phyloP scores from a whole-genome alignment of 1,139 yeast species.

The Martiniozyma asiatica region DNA sequence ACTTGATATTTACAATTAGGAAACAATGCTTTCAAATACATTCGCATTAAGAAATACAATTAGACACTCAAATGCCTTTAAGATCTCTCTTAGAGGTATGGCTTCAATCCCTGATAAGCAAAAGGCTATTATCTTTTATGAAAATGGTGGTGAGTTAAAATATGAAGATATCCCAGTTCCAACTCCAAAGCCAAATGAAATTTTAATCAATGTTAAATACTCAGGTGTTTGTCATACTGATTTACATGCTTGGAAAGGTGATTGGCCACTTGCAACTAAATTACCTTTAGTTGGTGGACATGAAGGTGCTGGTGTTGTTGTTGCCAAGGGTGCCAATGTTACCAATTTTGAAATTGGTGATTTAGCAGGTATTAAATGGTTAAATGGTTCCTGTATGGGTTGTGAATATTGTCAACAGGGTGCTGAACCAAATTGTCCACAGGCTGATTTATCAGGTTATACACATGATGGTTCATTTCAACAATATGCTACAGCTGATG shows the following conservation, averaged over 20 bases:
- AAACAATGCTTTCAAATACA: too few relatives aligned
- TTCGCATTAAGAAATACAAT: too few relatives aligned
- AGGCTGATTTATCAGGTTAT: conserved; percentile 64
- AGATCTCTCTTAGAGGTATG: too few relatives aligned
- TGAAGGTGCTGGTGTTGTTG: conserved; percentile 82
- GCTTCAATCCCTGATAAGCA: conserved; percentile 54
- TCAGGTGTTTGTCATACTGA: conserved; percentile 75
- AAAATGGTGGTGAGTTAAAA: conserved; percentile 49
- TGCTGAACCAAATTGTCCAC: conserved; percentile 57
- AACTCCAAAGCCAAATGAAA: conserved; percentile 50
- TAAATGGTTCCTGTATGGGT: conserved; percentile 60
- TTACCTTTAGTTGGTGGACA: conserved; percentile 72
- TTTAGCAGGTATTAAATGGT: conserved; percentile 62
- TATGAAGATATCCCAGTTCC: conserved; percentile 62
- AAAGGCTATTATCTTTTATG: conserved; percentile 63
- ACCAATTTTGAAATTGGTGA: conserved; percentile 66
- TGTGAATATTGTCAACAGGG: conserved; percentile 65
- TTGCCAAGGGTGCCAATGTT: conserved; percentile 57
- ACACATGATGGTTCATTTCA: conserved; percentile 79
- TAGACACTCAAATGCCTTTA: too few relatives aligned
- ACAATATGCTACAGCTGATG: conserved; percentile 78
- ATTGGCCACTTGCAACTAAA: conserved; percentile 58
- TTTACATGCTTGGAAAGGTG: conserved; percentile 70
- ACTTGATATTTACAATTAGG: too few relatives aligned
- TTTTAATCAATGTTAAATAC: conserved; percentile 53